phyloP scores from a whole-genome alignment of 2,329 filamentous ascomycete species.

The Talaromyces sp. region DNA sequence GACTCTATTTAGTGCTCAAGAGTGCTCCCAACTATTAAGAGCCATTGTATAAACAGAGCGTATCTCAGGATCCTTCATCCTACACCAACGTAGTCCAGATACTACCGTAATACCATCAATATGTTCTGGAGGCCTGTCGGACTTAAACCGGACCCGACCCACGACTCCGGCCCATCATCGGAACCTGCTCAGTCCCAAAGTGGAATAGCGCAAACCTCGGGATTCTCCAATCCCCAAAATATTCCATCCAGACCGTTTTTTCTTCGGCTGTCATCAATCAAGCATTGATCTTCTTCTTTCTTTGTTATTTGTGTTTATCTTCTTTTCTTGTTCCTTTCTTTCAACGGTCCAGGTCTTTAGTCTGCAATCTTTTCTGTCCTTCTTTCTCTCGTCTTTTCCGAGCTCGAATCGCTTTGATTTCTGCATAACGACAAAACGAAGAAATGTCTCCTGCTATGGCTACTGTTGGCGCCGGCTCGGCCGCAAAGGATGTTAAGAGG shows the following conservation, averaged over 20 bases:
- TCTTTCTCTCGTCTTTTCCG: not conserved
- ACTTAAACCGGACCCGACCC: conserved; percentile 1
- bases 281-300: not conserved
- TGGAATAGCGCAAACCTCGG: not conserved
- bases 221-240: conserved; percentile 1
- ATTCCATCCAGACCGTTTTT: conserved; percentile 8
- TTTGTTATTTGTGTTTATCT: conserved; percentile 3
- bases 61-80: too few relatives aligned
- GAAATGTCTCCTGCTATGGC: conserved; percentile 57
- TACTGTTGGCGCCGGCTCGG: conserved; percentile 40
- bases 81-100: too few relatives aligned
- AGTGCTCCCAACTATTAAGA: too few relatives aligned
- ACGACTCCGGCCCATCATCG: conserved; percentile 15
- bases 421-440: not conserved
- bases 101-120: too few relatives aligned
- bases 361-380: not conserved
- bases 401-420: not conserved
- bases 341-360: not conserved
- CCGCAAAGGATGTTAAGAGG: conserved; percentile 67
- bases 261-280: not conserved
- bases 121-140: too few relatives aligned
- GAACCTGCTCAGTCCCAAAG: not conserved
- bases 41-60: too few relatives aligned
- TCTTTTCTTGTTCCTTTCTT: not conserved
- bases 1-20: too few relatives aligned